Evolutionary conservation across 1,139 yeast genomes (phyloP).

Genomic region (Williopsis jadinii): DNA sequence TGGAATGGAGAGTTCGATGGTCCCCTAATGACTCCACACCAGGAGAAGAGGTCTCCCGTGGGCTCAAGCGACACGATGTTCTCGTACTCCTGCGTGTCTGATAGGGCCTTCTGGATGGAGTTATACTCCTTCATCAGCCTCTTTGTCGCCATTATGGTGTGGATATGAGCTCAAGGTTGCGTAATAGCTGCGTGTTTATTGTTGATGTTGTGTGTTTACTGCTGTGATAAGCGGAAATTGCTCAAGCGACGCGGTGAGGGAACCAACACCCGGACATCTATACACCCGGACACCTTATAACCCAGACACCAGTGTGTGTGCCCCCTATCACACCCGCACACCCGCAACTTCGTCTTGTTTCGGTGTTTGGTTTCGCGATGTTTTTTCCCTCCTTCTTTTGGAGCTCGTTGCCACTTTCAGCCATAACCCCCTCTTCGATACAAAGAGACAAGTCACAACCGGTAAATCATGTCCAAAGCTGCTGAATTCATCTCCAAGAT

Average conservation of each 20-base stretch:
- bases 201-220: no score
- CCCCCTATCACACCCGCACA: no score
- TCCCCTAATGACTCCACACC: constrained; percentile 59
- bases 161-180: neutral
- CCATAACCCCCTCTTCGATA: no score
- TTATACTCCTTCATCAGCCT: constrained; percentile 42
- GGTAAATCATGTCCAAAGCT: constrained; percentile 25
- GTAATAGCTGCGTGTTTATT: no score
- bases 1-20: constrained; percentile 49
- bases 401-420: neutral
- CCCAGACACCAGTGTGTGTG: no score
- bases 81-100: constrained; percentile 23
- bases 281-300: no score
- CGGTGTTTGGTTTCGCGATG: no score
- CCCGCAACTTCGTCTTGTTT: no score
- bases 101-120: constrained; percentile 29
- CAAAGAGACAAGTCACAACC: neutral
- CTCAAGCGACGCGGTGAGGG: no score
- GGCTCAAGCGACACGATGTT: constrained; percentile 42
- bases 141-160: constrained; percentile 24
- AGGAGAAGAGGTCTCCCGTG: constrained; percentile 38
- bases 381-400: no score
- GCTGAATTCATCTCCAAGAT: constrained; percentile 29
- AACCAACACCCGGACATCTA: no score
- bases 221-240: no score